These are phyloP conservation scores for Arabidopsis thaliana DNA, from an alignment of 345 rosid species.

Conservation along the genomic window DNA sequence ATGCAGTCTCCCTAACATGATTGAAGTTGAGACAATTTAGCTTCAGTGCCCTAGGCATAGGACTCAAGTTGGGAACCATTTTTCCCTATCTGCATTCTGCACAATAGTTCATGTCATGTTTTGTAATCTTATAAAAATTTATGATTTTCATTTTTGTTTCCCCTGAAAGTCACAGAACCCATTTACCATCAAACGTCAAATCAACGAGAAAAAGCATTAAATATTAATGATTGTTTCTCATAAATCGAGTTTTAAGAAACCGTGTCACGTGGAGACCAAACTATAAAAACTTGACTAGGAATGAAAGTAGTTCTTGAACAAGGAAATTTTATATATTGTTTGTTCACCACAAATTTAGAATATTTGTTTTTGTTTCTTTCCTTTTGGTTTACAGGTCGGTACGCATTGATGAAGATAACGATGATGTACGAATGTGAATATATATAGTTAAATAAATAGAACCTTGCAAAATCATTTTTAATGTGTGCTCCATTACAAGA, in stretches of 20 bases:
- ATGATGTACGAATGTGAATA: conserved; percentile 21
- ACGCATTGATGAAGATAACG: conserved; percentile 20
- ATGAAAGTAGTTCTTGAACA: conserved; percentile 19
- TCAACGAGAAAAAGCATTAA: conserved; percentile 34
- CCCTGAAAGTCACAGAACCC: conserved; percentile 24
- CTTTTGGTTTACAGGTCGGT: conserved; percentile 23
- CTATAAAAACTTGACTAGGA: conserved; percentile 32
- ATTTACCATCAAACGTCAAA: conserved; percentile 46
- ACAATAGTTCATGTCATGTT: conserved; percentile 38
- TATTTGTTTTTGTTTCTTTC: conserved; percentile 34
- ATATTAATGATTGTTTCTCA: conserved; percentile 44
- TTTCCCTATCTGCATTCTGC: conserved; percentile 20
- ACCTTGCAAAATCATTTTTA: background rate
- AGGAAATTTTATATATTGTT: no score
- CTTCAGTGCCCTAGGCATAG: conserved; percentile 26
- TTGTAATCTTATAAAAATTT: conserved; percentile 25
- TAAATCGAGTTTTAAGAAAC: conserved; percentile 43
- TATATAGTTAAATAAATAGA: background rate
- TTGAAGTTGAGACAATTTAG: conserved; percentile 26
- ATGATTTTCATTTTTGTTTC: conserved; percentile 31
- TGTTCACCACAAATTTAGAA: conserved; percentile 33
- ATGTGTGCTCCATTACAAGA: background rate
- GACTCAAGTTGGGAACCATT: conserved; percentile 33
- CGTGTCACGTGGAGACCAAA: conserved; percentile 42
- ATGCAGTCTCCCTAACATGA: conserved; percentile 18